These are phyloP conservation scores for Syzygium aromaticum DNA, from an alignment of 345 rosid species.

Conservation along the genomic window DNA sequence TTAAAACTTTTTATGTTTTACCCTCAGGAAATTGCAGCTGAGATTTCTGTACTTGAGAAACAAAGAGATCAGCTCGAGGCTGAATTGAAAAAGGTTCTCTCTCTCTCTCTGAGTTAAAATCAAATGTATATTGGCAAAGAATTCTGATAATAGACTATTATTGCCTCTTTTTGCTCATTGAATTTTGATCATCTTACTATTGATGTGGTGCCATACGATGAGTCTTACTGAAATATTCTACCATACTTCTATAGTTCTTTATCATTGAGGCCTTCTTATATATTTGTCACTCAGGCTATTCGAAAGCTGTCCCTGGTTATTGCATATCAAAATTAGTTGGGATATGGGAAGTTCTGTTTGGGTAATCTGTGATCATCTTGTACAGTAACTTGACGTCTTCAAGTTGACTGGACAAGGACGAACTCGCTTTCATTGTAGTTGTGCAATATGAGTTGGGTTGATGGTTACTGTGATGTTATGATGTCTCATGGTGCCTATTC, in stretches of 20 bases:
- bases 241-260: background rate
- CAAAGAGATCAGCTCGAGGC: conserved; percentile 90
- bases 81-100: conserved; percentile 65
- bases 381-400: background rate
- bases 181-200: background rate
- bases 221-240: background rate
- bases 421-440: background rate
- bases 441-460: background rate
- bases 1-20: background rate
- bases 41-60: conserved; percentile 66
- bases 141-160: background rate
- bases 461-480: background rate
- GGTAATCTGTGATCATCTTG: background rate
- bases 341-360: background rate
- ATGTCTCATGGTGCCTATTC: background rate
- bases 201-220: background rate
- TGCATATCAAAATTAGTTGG: background rate
- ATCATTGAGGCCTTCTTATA: background rate
- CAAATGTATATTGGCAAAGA: background rate
- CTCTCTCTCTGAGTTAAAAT: background rate
- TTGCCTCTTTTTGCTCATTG: background rate
- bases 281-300: background rate
- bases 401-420: background rate
- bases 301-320: background rate
- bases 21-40: conserved; percentile 74